Percentiles rank a stretch among this genome's conserved stretches.
Conservation (phyloP, 2,329 filamentous ascomycete genomes). For the Colletotrichum endophyticum region DNA sequence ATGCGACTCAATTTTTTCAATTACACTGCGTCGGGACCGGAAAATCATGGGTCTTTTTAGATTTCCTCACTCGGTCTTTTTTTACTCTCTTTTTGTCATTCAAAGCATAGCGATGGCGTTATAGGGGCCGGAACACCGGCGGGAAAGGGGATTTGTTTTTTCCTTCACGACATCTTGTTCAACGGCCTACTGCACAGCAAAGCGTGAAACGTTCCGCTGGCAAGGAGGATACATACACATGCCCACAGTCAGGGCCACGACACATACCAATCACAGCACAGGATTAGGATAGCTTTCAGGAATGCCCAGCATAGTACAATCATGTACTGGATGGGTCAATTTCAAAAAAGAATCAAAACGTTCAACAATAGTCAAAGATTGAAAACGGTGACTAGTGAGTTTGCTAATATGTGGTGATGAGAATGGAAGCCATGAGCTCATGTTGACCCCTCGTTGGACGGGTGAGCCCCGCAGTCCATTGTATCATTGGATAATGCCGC, state of each 20-base stretch:
- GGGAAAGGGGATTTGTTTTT: background rate
- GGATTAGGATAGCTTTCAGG: background rate
- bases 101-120: slow-evolving; percentile 34
- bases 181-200: background rate
- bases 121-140: background rate
- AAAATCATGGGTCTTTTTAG: background rate
- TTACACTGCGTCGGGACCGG: background rate
- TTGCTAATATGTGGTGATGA: background rate
- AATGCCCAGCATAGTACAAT: background rate
- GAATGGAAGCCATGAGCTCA: background rate
- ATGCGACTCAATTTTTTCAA: background rate
- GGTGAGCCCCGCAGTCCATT: background rate
- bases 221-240: background rate
- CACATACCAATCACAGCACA: background rate
- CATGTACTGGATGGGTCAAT: no score
- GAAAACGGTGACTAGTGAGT: background rate
- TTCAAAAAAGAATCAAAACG: background rate
- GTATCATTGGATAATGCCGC: background rate
- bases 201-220: background rate
- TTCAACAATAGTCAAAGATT: background rate
- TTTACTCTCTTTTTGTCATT: background rate
- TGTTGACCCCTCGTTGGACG: background rate
- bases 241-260: background rate
- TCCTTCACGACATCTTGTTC: background rate
- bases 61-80: background rate